Percentiles rank a stretch among this genome's conserved stretches.
phyloP scores from a whole-genome alignment of 306 rosid genomes.

The Mimosa bimucronata region DNA sequence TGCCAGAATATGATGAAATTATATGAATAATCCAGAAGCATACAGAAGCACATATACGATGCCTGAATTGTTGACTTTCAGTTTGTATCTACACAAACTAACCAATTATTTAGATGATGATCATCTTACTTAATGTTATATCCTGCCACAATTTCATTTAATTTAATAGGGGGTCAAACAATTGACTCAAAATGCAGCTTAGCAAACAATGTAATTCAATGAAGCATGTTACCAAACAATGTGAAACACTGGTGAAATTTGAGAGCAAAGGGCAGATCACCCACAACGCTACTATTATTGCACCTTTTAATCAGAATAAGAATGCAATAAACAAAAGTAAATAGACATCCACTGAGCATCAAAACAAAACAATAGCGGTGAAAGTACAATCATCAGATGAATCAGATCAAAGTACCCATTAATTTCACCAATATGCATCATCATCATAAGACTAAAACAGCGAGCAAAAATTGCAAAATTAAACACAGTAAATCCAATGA shows the following conservation, averaged over 20 bases:
- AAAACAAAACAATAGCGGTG: conserved; percentile 36
- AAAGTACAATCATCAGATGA: conserved; percentile 44
- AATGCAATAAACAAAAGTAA: conserved; percentile 32
- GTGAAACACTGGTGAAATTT: conserved; percentile 25
- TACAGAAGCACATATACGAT: neutral
- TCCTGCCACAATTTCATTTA: neutral
- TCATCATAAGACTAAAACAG: conserved; percentile 22
- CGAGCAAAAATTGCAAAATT: conserved; percentile 34
- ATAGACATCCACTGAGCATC: conserved; percentile 27
- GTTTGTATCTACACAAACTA: conserved; percentile 35
- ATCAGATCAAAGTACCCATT: conserved; percentile 62
- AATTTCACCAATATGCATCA: conserved; percentile 37
- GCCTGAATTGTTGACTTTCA: conserved; percentile 15
- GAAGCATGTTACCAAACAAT: conserved; percentile 38
- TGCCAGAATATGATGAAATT: conserved; percentile 19
- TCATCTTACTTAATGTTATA: conserved; percentile 17
- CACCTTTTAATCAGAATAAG: conserved; percentile 34
- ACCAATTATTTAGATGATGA: conserved; percentile 21
- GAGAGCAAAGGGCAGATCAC: conserved; percentile 51
- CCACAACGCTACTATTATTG: conserved; percentile 24
- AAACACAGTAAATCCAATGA: conserved; percentile 42
- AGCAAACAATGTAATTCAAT: conserved; percentile 9
- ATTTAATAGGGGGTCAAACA: conserved; percentile 23
- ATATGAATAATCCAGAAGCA: conserved; percentile 24
- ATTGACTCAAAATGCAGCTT: conserved; percentile 37